These are phyloP conservation scores for Verticillium alfalfae DNA, from an alignment of 2,329 filamentous ascomycete genomes.

Conservation along the genomic window DNA sequence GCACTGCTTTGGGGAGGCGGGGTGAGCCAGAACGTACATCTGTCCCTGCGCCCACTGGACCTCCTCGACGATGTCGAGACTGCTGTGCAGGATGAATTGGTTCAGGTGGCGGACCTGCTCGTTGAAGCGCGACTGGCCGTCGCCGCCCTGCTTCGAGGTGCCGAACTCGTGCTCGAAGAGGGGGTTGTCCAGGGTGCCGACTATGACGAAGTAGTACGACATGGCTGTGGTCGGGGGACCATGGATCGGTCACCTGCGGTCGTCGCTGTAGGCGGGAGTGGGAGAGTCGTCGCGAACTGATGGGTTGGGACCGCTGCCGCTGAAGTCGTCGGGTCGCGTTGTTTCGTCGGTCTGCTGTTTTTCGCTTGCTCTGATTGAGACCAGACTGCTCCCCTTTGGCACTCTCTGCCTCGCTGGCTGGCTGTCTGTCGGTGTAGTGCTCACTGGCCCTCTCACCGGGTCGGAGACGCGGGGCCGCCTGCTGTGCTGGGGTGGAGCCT, in stretches of 20 bases:
- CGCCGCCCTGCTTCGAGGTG: conserved; percentile 91
- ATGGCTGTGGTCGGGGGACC: conserved; percentile 42
- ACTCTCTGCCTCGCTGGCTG: too few species aligned
- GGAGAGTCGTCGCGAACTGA: conserved; percentile 15
- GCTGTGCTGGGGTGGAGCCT: neutral
- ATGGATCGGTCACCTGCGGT: conserved; percentile 1
- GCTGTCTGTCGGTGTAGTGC: neutral
- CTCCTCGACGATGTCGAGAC: conserved; percentile 92
- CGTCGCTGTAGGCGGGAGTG: neutral
- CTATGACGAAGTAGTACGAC: conserved; percentile 98
- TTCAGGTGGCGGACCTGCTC: conserved; percentile 90
- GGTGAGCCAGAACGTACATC: conserved; percentile 53
- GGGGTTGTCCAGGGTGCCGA: conserved; percentile 92
- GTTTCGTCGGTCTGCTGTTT: neutral
- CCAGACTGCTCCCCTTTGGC: too few species aligned
- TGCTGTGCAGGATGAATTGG: conserved; percentile 94
- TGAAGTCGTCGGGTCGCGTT: conserved; percentile 9
- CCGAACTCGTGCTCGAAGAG: conserved; percentile 97
- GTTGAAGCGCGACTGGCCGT: conserved; percentile 82
- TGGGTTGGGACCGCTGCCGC: neutral
- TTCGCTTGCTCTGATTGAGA: neutral
- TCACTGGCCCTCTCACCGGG: neutral
- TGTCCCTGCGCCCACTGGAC: conserved; percentile 86
- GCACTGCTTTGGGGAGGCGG: conserved; percentile 1
- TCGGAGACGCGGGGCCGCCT: neutral